Evolutionary conservation across 495 filamentous ascomycete genomes (phyloP), one percentile per base, ranked within the genome.

Genomic region (Aspergillus campestris): DNA sequence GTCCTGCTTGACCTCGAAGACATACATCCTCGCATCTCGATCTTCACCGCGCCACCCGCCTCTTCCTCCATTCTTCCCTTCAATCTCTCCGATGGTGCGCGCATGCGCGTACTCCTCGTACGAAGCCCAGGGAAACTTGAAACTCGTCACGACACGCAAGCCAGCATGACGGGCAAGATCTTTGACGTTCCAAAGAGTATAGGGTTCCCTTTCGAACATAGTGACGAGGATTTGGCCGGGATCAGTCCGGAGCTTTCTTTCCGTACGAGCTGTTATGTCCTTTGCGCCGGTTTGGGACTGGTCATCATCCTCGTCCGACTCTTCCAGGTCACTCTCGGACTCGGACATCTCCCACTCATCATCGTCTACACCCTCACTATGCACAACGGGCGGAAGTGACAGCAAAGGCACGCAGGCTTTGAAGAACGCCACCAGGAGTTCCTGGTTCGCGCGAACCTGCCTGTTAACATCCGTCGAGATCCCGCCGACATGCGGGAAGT

Each of bases 401-500:
- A 79, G 52, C 12, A 81, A 55, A 6, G 77, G 70, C 3, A 71
- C 48, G 49, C 71, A 80, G 7, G 76, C 68, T 49, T 75, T 73
- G 70, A 96, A 95, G 62, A 94, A 94, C 5, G 69, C 73, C 8
- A 94, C 86, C 2, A 96, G 73, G 29, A 96, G 71, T 58, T 90
- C 85, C 66, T 97, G 92, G 59, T 98, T 97, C 52, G 82, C 75
- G 31, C 92, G 80, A 9, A 96, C 89, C 67, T 98, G 92, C 12
- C 92, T 73, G 66, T 95, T 94, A 40, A 95, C 87, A 66, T 98
- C 92, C 36, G 80, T 97, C 37, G 79, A 85, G 50, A 89, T 79
- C 7, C 92, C 92, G 41, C 92, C 92, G 2, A 94, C 83, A 65
- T 98, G 92, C 38, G 92, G 92, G 65, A 98, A 98, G 70, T 95